Conservation (phyloP, 2,329 filamentous ascomycete species). For the Nemania sp. region DNA sequence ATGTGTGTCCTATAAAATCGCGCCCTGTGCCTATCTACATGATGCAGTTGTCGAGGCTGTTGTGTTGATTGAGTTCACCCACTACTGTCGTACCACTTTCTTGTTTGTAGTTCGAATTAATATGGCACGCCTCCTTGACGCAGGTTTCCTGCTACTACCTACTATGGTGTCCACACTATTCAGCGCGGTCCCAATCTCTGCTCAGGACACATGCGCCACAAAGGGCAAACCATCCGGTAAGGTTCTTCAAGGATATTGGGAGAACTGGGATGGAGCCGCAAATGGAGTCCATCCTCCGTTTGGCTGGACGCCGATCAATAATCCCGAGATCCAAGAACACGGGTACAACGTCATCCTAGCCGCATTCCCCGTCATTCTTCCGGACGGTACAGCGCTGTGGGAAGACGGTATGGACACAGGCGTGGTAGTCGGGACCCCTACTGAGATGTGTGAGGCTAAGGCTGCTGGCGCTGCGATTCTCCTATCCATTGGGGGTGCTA, state of each 20-base stretch:
- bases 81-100: not conserved
- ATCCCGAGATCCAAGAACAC: constrained; percentile 48
- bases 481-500: constrained; percentile 53
- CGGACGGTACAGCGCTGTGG: constrained; percentile 52
- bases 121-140: constrained; percentile 31
- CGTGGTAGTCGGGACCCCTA: constrained; percentile 50
- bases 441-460: constrained; percentile 53
- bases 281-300: constrained; percentile 52
- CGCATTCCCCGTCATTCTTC: constrained; percentile 52
- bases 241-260: constrained; percentile 54
- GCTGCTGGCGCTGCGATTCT: constrained; percentile 52
- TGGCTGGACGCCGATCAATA: constrained; percentile 52
- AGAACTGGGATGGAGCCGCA: constrained; percentile 53
- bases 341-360: constrained; percentile 54
- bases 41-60: not conserved
- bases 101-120: not conserved
- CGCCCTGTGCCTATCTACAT: not conserved
- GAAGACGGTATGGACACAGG: constrained; percentile 51
- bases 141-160: constrained; percentile 20
- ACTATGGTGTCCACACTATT: constrained; percentile 22
- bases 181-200: constrained; percentile 19
- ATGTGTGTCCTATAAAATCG: constrained; percentile 20
- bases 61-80: not conserved
- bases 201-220: constrained; percentile 46
- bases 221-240: constrained; percentile 52